Evolutionary conservation across 2,329 filamentous ascomycete species (phyloP).

Genomic region (Ceratocystis destructans): DNA sequence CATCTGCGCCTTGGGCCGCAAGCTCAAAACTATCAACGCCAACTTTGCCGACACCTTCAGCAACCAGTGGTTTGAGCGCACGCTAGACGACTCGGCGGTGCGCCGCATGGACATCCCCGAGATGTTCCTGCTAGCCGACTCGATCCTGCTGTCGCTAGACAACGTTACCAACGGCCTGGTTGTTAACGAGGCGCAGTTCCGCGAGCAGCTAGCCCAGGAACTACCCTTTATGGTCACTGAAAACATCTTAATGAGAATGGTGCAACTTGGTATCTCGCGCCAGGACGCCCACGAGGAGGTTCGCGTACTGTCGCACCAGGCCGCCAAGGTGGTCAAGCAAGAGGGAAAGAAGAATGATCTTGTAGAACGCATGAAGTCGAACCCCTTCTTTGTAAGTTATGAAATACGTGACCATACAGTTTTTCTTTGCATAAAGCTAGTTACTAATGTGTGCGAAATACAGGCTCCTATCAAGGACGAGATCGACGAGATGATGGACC

Average conservation of each 20-base stretch:
- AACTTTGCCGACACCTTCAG: constrained; percentile 26
- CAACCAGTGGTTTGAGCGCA: constrained; percentile 41
- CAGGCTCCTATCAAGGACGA: constrained; percentile 49
- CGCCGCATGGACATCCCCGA: constrained; percentile 50
- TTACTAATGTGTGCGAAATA: not conserved
- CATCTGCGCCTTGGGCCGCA: constrained; percentile 34
- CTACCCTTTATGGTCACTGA: constrained; percentile 73
- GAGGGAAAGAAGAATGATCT: constrained; percentile 54
- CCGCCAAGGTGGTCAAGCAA: constrained; percentile 44
- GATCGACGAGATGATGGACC: constrained; percentile 52
- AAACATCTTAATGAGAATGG: constrained; percentile 61
- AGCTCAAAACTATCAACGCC: constrained; percentile 31
- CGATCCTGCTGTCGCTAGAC: constrained; percentile 51
- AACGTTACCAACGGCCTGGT: constrained; percentile 56
- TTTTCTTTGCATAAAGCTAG: not conserved
- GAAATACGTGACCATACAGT: not conserved
- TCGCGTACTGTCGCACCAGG: constrained; percentile 66
- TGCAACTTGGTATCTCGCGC: constrained; percentile 53
- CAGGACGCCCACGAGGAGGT: constrained; percentile 84
- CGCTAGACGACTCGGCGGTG: constrained; percentile 64
- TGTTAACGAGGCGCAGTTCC: constrained; percentile 66
- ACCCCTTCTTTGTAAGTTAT: constrained; percentile 49
- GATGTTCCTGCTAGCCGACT: constrained; percentile 53
- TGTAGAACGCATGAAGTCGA: constrained; percentile 59
- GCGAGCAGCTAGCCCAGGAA: constrained; percentile 54